phyloP scores from a whole-genome alignment of 2,329 filamentous ascomycete genomes.

The Alternaria arborescens region DNA sequence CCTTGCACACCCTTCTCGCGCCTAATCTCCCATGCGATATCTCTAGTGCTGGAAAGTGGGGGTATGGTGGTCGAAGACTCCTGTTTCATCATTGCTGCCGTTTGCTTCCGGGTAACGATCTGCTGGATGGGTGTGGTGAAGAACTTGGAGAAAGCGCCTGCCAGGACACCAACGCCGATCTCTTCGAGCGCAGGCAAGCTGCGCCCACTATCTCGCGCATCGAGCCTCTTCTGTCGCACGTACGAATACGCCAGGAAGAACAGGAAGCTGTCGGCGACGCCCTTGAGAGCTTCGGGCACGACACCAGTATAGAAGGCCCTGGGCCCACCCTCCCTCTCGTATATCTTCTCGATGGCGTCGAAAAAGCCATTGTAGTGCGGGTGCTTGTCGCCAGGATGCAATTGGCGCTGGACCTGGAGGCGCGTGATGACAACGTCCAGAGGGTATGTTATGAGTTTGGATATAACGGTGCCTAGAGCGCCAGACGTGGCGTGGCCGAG shows the following conservation, averaged over 20 bases:
- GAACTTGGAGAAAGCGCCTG: constrained; percentile 77
- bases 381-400: constrained; percentile 52
- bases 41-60: constrained; percentile 52
- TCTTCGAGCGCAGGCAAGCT: constrained; percentile 73
- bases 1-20: constrained; percentile 75
- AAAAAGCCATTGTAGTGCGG: constrained; percentile 70
- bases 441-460: constrained; percentile 81
- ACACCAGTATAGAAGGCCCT: constrained; percentile 69
- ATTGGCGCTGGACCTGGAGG: constrained; percentile 77
- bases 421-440: constrained; percentile 83
- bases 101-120: constrained; percentile 83
- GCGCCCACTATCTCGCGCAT: constrained; percentile 28
- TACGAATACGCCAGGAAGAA: constrained; percentile 85
- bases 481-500: constrained; percentile 84
- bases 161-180: constrained; percentile 74
- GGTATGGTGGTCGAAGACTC: constrained; percentile 43
- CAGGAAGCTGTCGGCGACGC: constrained; percentile 75
- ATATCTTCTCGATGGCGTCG: constrained; percentile 77
- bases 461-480: constrained; percentile 78
- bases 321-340: constrained; percentile 73
- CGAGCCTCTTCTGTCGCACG: constrained; percentile 56
- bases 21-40: constrained; percentile 71
- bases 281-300: constrained; percentile 55
- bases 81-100: constrained; percentile 62
- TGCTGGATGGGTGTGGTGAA: constrained; percentile 84